A percentile compares a stretch with the other conserved stretches of the same genome.
phyloP scores from a whole-genome alignment of 169 alveolate species.

The Cryptosporidium ryanae region DNA sequence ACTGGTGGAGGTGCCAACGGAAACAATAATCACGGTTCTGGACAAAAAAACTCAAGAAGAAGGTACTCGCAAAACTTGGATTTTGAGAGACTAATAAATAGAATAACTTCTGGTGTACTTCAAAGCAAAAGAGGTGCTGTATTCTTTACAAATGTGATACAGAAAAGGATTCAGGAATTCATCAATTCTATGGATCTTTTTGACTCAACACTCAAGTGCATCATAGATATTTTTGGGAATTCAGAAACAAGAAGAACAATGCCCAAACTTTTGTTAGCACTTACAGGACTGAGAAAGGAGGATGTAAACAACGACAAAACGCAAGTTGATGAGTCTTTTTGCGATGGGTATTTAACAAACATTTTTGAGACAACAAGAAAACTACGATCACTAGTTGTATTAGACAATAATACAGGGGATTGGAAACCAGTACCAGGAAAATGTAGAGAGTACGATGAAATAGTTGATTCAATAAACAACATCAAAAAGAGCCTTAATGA shows the following conservation, averaged over 20 bases:
- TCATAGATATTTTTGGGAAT: slow-evolving; percentile 48
- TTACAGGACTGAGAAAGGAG: slow-evolving; percentile 34
- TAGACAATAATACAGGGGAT: slow-evolving; percentile 22
- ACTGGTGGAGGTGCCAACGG: too few species aligned
- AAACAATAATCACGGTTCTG: neutral
- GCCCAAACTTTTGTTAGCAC: slow-evolving; percentile 49
- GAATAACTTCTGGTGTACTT: slow-evolving; percentile 84
- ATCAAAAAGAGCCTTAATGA: slow-evolving; percentile 76
- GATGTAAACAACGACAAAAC: neutral
- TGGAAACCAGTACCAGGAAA: slow-evolving; percentile 81
- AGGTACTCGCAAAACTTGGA: slow-evolving; percentile 80
- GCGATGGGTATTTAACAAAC: slow-evolving; percentile 19
- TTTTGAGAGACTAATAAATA: slow-evolving; percentile 85
- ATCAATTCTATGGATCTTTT: slow-evolving; percentile 81
- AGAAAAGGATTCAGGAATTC: slow-evolving; percentile 81
- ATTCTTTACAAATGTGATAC: slow-evolving; percentile 85
- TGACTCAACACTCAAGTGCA: slow-evolving; percentile 40
- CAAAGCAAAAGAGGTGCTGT: slow-evolving; percentile 89
- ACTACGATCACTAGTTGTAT: slow-evolving; percentile 30
- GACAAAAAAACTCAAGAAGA: slow-evolving; percentile 23
- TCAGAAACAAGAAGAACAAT: slow-evolving; percentile 5
- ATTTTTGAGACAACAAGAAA: slow-evolving; percentile 27
- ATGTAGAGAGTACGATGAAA: slow-evolving; percentile 78
- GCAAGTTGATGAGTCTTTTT: neutral
- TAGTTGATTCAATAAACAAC: slow-evolving; percentile 74